Evolutionary conservation across 768 basidiomycete genomes (phyloP), one percentile per base, ranked within the genome.

Genomic region (Lactifluus echinatus): DNA sequence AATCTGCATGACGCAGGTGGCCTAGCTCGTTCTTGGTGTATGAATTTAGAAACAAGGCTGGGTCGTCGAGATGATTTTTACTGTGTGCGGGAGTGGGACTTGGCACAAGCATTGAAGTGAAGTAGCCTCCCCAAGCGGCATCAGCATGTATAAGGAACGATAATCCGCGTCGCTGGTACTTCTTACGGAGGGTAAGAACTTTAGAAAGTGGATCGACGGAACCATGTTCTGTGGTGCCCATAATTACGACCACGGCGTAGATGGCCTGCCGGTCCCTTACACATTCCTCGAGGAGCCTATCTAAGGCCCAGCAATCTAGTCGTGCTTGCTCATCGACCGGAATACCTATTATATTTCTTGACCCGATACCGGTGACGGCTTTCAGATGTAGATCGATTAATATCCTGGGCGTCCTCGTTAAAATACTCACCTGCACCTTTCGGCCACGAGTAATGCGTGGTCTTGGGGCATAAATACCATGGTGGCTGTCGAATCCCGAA

Each of bases 51-150:
- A 71, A 64, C 28, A 71, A 48, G 10, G 62, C 59, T 4, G 73
- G 73, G 14, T 63, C 62, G 40, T 63, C 53, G 14, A 52, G 39
- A 26, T 2, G 28, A 11, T 26, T 50, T 31, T 36, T 21, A 37
- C 17, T 24, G 12, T 21, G 33, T 7, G 42, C 28, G 15, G 19
- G 12, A 15, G 21, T 17, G 3, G 62, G 60, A 40, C 50, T 57
- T 14, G 62, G 60, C 2, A 57, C 66, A 29, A 72, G 58, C 63
- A 70, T 69, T 3, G 68, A 67, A 3, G 69, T 64, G 55, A 77
- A 79, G 63, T 77, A 78, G 4, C 72, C 73, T 6, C 77, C 76
- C 77, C 76, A 77, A 1, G 76, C 76, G 4, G 72, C 76, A 55
- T 78, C 76, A 17, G 70, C 73, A 50, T 77, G 76, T 4, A 77